phyloP scores from a whole-genome alignment of 1,139 yeast genomes.

The Saccharomycopsis crataegensis region DNA sequence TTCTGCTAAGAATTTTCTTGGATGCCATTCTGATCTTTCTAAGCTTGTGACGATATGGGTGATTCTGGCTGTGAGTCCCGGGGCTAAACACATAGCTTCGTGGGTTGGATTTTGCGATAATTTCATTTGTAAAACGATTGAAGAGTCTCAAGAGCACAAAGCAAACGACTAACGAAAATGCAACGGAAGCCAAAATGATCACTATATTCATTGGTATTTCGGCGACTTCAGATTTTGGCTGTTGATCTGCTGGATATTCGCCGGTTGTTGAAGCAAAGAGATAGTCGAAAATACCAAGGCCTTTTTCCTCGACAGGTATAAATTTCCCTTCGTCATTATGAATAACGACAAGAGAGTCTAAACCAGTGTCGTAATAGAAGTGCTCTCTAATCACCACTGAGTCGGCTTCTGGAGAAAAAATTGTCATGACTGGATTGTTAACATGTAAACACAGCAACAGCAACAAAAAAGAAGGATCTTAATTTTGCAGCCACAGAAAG shows the following conservation, averaged over 20 bases:
- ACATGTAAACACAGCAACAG: neutral
- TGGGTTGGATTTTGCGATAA: no score
- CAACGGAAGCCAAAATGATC: neutral
- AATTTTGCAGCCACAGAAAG: no score
- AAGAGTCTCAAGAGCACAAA: no score
- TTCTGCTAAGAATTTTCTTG: no score
- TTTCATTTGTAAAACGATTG: no score
- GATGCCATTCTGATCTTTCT: no score
- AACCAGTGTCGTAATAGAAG: slow-evolving; percentile 11
- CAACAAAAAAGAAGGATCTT: neutral
- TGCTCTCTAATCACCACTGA: slow-evolving; percentile 19
- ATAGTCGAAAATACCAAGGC: slow-evolving; percentile 12
- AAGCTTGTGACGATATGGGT: no score
- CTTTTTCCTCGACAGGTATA: slow-evolving; percentile 10
- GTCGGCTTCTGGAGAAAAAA: slow-evolving; percentile 13
- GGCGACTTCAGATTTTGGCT: neutral
- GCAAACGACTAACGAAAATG: neutral
- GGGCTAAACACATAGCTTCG: no score
- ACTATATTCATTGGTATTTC: no score
- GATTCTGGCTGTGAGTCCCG: no score
- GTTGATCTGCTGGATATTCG: neutral
- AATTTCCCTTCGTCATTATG: slow-evolving; percentile 1
- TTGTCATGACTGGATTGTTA: neutral
- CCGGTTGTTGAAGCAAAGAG: neutral
- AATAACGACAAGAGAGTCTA: neutral